phyloP scores from a whole-genome alignment of 2,329 filamentous ascomycete species.

The Fusarium hostae region DNA sequence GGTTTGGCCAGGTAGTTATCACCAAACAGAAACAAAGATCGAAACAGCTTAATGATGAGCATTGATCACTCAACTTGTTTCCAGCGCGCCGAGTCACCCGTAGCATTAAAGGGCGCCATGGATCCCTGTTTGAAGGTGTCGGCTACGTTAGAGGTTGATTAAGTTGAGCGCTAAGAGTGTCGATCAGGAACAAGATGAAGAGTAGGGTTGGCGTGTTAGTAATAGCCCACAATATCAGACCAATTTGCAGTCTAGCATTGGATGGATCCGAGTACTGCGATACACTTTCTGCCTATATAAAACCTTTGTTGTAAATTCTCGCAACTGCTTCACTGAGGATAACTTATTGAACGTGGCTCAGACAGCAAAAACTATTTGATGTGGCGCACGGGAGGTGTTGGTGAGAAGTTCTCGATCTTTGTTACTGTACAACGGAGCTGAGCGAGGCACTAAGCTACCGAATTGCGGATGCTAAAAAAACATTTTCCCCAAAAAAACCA shows the following conservation, averaged over 20 bases:
- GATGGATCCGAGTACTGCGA: background rate
- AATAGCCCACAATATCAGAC: background rate
- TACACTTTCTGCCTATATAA: background rate
- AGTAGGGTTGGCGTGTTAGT: background rate
- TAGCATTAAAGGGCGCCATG: slow-evolving; percentile 18
- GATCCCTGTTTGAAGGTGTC: slow-evolving; percentile 16
- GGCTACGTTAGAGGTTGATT: slow-evolving; percentile 19
- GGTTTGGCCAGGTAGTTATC: background rate
- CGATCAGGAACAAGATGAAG: slow-evolving; percentile 36
- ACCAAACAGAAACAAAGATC: background rate
- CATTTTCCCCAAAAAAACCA: background rate
- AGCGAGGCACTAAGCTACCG: slow-evolving; percentile 18
- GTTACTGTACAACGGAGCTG: slow-evolving; percentile 7
- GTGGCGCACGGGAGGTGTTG: slow-evolving; percentile 27
- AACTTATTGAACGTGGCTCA: background rate
- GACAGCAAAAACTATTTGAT: background rate
- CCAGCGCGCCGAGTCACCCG: background rate
- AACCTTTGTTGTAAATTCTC: background rate
- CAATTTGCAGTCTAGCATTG: background rate
- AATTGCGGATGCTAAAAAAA: slow-evolving; percentile 28
- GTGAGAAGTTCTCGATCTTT: slow-evolving; percentile 2
- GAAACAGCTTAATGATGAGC: slow-evolving; percentile 7
- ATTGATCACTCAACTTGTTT: slow-evolving; percentile 1
- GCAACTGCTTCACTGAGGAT: background rate
- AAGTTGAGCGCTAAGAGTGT: slow-evolving; percentile 33